Conservation (phyloP, 129 eudicot genomes). For the Artemisia tridentata region DNA sequence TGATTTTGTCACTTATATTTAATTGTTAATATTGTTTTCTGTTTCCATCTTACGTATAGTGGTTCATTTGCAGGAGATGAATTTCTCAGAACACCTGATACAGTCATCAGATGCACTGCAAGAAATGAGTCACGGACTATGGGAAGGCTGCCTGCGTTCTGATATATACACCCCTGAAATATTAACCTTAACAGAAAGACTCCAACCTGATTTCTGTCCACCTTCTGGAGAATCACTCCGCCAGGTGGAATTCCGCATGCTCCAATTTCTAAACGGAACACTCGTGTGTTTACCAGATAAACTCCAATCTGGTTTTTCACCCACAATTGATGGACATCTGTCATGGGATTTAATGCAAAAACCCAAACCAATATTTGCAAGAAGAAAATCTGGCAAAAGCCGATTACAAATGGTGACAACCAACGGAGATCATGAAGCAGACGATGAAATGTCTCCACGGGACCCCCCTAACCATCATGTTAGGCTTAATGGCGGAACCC, state of each 20-base stretch:
- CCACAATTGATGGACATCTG: slow-evolving; percentile 62
- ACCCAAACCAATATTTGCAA: slow-evolving; percentile 57
- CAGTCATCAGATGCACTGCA: slow-evolving; percentile 74
- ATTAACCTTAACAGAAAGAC: slow-evolving; percentile 51
- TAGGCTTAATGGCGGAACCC: slow-evolving; percentile 38
- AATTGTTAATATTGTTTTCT: background rate
- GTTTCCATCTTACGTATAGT: background rate
- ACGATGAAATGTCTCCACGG: slow-evolving; percentile 85
- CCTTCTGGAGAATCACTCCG: slow-evolving; percentile 97
- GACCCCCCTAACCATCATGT: slow-evolving; percentile 48
- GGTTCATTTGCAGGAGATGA: slow-evolving; percentile 63
- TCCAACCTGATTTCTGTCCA: slow-evolving; percentile 86
- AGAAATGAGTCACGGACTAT: slow-evolving; percentile 90
- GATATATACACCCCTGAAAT: slow-evolving; percentile 82
- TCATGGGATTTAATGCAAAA: slow-evolving; percentile 69
- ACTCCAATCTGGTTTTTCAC: slow-evolving; percentile 67
- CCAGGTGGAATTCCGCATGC: slow-evolving; percentile 93
- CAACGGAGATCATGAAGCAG: slow-evolving; percentile 76
- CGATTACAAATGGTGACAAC: slow-evolving; percentile 84
- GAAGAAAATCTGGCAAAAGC: slow-evolving; percentile 89
- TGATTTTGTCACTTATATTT: background rate
- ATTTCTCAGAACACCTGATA: slow-evolving; percentile 69
- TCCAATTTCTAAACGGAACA: slow-evolving; percentile 71
- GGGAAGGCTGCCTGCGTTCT: slow-evolving; percentile 90
- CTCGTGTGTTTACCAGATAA: slow-evolving; percentile 62